Percentiles rank a stretch among this genome's conserved stretches.
These are phyloP conservation scores for Suillus weaverae DNA, from an alignment of 768 basidiomycete species.

Conservation along the genomic window DNA sequence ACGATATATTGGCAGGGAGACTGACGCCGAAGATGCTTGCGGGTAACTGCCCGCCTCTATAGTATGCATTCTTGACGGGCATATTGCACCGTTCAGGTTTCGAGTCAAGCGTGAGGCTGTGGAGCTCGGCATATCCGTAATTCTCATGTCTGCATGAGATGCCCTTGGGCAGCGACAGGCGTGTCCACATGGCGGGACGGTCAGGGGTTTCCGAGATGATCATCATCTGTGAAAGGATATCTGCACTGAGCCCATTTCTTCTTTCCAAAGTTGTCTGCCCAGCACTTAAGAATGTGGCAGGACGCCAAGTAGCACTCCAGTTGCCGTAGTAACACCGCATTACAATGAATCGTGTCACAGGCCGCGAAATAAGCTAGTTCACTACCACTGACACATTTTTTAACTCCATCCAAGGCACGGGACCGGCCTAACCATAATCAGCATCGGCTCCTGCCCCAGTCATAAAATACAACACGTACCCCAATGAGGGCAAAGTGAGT, in stretches of 20 bases:
- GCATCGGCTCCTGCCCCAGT: neutral
- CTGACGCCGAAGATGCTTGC: neutral
- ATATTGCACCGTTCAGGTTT: neutral
- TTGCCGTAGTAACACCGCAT: neutral
- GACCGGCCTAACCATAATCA: constrained; percentile 1
- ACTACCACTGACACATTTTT: neutral
- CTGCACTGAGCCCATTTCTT: neutral
- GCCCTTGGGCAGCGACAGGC: neutral
- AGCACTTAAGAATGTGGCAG: neutral
- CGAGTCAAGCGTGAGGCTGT: neutral
- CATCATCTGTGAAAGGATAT: neutral
- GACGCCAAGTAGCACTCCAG: neutral
- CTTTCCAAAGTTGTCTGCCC: neutral
- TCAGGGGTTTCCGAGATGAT: neutral
- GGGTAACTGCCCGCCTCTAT: neutral
- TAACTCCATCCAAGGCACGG: constrained; percentile 1
- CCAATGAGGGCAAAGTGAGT: constrained; percentile 1
- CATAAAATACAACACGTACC: neutral
- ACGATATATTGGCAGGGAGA: neutral
- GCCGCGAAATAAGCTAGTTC: neutral
- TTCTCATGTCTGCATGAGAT: neutral
- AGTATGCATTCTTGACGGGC: neutral
- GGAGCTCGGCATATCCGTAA: neutral
- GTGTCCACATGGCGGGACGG: neutral
- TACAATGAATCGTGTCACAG: neutral